These are phyloP conservation scores for Ensete ventricosum DNA, from an alignment of 176 grass and related monocot species.

Conservation along the genomic window DNA sequence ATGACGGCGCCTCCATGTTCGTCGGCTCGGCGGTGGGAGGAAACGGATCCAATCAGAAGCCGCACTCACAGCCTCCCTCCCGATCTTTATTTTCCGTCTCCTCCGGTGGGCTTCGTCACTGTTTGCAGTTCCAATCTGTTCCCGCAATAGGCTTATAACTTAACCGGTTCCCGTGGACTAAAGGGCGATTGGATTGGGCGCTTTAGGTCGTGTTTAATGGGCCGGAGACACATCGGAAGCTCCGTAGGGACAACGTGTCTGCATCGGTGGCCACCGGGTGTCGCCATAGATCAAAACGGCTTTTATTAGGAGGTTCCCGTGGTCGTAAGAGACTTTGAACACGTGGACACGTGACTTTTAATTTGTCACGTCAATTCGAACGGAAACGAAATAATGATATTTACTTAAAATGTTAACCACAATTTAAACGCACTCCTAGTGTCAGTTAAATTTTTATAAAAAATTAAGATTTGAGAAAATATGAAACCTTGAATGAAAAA, in stretches of 20 bases:
- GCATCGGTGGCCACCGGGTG: background rate
- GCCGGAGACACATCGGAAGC: background rate
- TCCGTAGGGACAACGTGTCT: background rate
- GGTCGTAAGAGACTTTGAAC: background rate
- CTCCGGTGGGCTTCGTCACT: background rate
- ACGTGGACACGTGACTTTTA: background rate
- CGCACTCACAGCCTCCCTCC: background rate
- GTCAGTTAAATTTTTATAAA: background rate
- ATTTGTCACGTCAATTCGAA: background rate
- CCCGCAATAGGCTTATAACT: background rate
- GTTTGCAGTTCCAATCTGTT: background rate
- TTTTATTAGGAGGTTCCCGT: background rate
- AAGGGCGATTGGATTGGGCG: background rate
- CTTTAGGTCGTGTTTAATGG: background rate
- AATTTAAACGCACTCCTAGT: background rate
- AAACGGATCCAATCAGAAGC: background rate
- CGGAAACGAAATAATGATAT: background rate
- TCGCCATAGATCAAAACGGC: background rate
- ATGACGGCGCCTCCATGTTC: conserved; percentile 10
- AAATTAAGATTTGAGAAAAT: background rate
- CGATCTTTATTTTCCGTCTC: background rate
- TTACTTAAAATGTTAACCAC: background rate
- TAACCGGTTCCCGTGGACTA: background rate
- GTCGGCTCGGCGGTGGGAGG: background rate
- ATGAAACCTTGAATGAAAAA: background rate